Conservation (phyloP, 495 filamentous ascomycete genomes). For the Penicilliopsis zonata region DNA sequence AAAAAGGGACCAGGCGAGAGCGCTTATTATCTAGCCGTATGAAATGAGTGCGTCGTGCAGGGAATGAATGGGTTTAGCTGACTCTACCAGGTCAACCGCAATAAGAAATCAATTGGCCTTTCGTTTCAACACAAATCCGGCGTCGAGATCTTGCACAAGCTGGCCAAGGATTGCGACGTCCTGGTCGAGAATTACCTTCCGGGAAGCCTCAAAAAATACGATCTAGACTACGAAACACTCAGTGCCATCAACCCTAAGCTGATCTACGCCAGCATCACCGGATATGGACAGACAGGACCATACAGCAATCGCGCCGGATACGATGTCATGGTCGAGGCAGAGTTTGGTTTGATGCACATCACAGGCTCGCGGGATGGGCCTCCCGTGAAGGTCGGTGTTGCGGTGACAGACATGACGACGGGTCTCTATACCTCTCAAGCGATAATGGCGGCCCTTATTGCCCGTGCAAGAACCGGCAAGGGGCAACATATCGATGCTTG, state of each 20-base stretch:
- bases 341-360: slow-evolving; percentile 98
- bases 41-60: slow-evolving; percentile 4
- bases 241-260: slow-evolving; percentile 63
- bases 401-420: slow-evolving; percentile 91
- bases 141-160: slow-evolving; percentile 71
- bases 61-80: background rate
- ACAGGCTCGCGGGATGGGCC: slow-evolving; percentile 79
- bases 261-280: slow-evolving; percentile 60
- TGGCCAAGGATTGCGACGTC: slow-evolving; percentile 78
- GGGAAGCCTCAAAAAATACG: slow-evolving; percentile 80
- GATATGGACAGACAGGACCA: slow-evolving; percentile 85
- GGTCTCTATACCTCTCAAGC: slow-evolving; percentile 95
- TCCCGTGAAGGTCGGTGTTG: slow-evolving; percentile 94
- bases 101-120: slow-evolving; percentile 88
- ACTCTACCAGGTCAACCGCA: slow-evolving; percentile 68
- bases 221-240: slow-evolving; percentile 73
- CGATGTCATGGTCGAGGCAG: slow-evolving; percentile 98
- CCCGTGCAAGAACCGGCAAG: slow-evolving; percentile 50
- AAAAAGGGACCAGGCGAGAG: slow-evolving; percentile 75
- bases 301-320: slow-evolving; percentile 85
- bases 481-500: slow-evolving; percentile 91
- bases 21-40: slow-evolving; percentile 84
- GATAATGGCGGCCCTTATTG: slow-evolving; percentile 86
- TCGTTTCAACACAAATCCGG: slow-evolving; percentile 80
- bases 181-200: slow-evolving; percentile 97